These are phyloP conservation scores for maize (Zea mays) DNA, from an alignment of 176 grass and related monocot species.

Conservation along the genomic window DNA sequence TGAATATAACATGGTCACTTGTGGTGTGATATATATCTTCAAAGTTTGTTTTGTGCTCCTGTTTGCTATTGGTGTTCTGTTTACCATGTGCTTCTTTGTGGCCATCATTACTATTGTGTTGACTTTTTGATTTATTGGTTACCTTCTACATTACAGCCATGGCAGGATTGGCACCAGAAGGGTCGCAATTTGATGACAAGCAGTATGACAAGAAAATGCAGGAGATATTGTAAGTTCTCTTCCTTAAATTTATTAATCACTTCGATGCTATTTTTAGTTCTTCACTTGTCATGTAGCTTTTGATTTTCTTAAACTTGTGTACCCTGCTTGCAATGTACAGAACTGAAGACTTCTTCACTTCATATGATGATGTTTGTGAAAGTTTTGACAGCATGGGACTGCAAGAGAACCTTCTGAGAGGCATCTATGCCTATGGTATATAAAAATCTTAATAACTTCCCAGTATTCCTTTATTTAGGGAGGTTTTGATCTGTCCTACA, in stretches of 20 bases:
- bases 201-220: conserved; percentile 54
- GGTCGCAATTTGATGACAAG: conserved; percentile 59
- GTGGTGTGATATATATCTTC: neutral
- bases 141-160: conserved; percentile 28
- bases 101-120: neutral
- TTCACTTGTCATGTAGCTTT: neutral
- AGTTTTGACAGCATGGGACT: conserved; percentile 76
- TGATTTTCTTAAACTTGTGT: neutral
- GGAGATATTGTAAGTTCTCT: conserved; percentile 50
- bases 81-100: neutral
- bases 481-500: neutral
- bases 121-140: neutral
- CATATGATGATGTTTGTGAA: conserved; percentile 71
- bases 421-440: conserved; percentile 83
- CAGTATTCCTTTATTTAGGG: neutral
- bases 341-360: conserved; percentile 63
- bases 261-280: neutral
- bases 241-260: neutral
- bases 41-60: neutral
- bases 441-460: neutral
- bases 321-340: conserved; percentile 16
- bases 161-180: conserved; percentile 55
- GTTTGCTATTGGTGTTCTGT: neutral
- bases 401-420: conserved; percentile 77
- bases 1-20: neutral